Conservation (phyloP, 495 filamentous ascomycete genomes). For the Penicillium desertorum region DNA sequence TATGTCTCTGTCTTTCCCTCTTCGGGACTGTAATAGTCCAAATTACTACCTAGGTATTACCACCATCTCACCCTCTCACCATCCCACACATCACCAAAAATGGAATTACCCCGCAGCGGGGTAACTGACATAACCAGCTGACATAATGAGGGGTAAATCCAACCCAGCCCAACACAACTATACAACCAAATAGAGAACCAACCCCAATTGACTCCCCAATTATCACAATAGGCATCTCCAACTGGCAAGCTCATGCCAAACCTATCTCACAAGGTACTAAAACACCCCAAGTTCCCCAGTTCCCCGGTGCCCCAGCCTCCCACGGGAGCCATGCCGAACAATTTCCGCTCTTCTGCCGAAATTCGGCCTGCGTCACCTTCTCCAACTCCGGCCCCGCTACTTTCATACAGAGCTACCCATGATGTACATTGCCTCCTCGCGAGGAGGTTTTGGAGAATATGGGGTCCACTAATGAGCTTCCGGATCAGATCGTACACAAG, state of each 20-base stretch:
- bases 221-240: background rate
- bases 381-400: conserved; percentile 26
- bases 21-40: too few species aligned
- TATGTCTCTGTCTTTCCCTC: too few species aligned
- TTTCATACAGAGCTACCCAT: background rate
- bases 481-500: background rate
- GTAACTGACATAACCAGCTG: conserved; percentile 11
- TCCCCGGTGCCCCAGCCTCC: background rate
- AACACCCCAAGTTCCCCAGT: background rate
- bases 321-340: conserved; percentile 7
- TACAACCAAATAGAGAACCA: background rate
- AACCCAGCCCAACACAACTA: background rate
- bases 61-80: background rate
- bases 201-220: background rate
- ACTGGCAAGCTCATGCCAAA: background rate
- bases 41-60: too few species aligned
- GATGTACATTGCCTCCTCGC: conserved; percentile 6
- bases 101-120: conserved; percentile 14
- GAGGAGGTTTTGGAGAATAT: conserved; percentile 29
- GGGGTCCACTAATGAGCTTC: conserved; percentile 13
- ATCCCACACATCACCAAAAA: background rate
- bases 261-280: conserved; percentile 1
- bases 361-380: conserved; percentile 20
- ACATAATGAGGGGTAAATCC: conserved; percentile 31
- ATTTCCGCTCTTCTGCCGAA: conserved; percentile 23